Evolutionary conservation across 352 stramenopile species (phyloP).

Genomic region (Pythium utonaiense): DNA sequence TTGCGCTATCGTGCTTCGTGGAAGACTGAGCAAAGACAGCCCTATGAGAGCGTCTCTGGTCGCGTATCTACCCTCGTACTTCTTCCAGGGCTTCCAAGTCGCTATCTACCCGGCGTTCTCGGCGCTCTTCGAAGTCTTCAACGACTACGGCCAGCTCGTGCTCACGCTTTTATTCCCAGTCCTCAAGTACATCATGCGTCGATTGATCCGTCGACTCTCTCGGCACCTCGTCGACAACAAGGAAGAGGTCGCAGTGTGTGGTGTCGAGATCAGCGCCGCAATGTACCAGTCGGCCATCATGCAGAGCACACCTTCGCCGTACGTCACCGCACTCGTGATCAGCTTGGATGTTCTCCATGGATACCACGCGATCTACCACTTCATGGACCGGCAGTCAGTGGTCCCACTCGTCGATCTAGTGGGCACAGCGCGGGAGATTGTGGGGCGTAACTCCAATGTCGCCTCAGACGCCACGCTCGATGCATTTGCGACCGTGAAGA

Average conservation of each 20-base stretch:
- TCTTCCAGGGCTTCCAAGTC: constrained; percentile 15
- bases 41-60: background rate
- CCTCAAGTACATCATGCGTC: constrained; percentile 5
- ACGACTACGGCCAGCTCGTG: background rate
- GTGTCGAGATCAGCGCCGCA: constrained; percentile 13
- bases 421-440: background rate
- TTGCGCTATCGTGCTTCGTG: no score
- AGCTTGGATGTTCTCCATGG: constrained; percentile 14
- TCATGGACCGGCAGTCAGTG: constrained; percentile 12
- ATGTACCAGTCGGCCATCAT: constrained; percentile 25
- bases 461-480: no score
- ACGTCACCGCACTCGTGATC: constrained; percentile 11
- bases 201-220: background rate
- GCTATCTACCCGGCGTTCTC: constrained; percentile 12
- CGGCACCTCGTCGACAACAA: background rate
- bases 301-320: constrained; percentile 10
- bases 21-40: no score
- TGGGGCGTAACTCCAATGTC: background rate
- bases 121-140: background rate
- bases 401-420: background rate
- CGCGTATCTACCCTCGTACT: background rate
- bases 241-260: constrained; percentile 9
- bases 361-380: background rate
- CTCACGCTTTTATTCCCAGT: constrained; percentile 7
- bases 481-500: no score